Evolutionary conservation across 371 early-diverging fungal genomes (phyloP).

Genomic region (Dichotomocladium elegans): DNA sequence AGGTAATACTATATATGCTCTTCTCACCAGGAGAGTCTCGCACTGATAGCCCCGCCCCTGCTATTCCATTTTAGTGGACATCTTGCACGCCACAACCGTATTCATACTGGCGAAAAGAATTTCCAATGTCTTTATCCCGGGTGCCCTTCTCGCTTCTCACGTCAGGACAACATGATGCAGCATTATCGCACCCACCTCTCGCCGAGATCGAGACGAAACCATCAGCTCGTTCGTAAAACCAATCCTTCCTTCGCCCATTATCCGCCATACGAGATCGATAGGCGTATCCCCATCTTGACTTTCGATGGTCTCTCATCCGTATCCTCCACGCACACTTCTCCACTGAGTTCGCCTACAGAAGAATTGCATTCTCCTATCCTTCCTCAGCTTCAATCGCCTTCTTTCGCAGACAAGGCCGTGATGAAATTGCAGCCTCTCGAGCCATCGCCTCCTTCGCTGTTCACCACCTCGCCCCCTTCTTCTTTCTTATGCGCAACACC

Average conservation of each 20-base stretch:
- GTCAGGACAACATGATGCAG: constrained; percentile 89
- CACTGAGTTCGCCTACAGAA: constrained; percentile 1
- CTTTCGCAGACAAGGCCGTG: neutral
- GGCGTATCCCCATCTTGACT: neutral
- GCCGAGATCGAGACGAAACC: constrained; percentile 49
- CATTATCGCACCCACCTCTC: constrained; percentile 78
- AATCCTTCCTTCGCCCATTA: constrained; percentile 4
- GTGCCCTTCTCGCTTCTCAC: constrained; percentile 77
- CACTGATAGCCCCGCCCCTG: constrained; percentile 8
- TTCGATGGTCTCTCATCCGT: neutral
- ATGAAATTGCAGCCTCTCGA: constrained; percentile 14
- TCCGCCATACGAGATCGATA: neutral
- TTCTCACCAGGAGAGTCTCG: neutral
- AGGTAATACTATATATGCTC: constrained; percentile 31
- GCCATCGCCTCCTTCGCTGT: constrained; percentile 3
- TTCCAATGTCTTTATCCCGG: constrained; percentile 72
- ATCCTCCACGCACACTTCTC: neutral
- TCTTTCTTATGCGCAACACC: constrained; percentile 10
- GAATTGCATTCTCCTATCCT: constrained; percentile 2
- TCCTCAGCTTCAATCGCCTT: constrained; percentile 4
- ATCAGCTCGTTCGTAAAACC: constrained; percentile 5
- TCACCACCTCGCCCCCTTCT: constrained; percentile 3
- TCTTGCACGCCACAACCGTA: constrained; percentile 81
- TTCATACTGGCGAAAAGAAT: constrained; percentile 89
- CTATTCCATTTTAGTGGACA: constrained; percentile 58